Base-by-base conservation (phyloP, 306 rosid species). In the Vicia villosa region DNA sequence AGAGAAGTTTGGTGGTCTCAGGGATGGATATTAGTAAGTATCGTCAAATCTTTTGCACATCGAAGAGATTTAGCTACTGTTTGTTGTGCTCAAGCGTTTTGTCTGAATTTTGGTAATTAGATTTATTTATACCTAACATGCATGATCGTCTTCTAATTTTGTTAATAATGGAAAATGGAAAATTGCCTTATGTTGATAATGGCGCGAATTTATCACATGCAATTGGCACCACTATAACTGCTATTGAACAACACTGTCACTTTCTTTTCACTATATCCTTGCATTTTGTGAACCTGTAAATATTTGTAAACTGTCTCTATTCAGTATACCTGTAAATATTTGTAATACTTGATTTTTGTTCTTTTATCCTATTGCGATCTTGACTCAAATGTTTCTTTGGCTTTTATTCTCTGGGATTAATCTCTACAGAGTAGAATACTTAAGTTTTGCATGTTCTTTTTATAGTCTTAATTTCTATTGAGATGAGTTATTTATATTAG, bases 1-100 rank as follows among this genome's bases (percentile, higher is more conserved):
- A 59, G 92, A 87, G 78, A 87, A 85, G 59, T 87, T 87, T 13
- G 92, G 92, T 26, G 92, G 89, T 9, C 89, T 87, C 4, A 67
- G 92, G 76, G 92, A 87, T 74, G 92, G 89, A 68, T 87, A 87
- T 10, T 87, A 87, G 92, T 85, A 17, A 78, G 89, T 45, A 1
- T 15, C 2, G 0, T 28, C 20, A 14, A 12, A 22, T 6, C 5
- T 8, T 55, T 46, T 46, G 16, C 6, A n/a, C 7, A 8, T 46
- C 0, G n/a, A 41, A 41, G 46, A 41, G n/a, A 41, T 10, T 41
- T 41, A 41, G 5, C 9, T 46, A 6, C 7, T 14, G 0, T 1
- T 46, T 46, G 9, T 45, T 6, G 15, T 45, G 38, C 38, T 34
- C 38, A 34, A 34, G 38, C 8, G 38, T 34, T 34, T 34, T 34